Conservation (phyloP, 495 filamentous ascomycete genomes). For the Ascodesmis nigricans region DNA sequence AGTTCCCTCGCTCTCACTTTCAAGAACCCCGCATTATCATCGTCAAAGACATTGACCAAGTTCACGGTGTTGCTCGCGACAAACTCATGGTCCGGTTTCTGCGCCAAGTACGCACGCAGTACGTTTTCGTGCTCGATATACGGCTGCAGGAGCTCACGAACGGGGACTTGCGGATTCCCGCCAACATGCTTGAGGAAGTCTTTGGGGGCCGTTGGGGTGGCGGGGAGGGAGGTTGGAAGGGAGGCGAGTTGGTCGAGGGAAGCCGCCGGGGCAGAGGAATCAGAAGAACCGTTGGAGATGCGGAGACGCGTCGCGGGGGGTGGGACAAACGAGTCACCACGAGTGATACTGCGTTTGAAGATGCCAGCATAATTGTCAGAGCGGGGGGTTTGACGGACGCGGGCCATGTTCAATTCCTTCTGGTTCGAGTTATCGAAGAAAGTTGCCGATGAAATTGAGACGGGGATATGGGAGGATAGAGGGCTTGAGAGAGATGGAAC, state of each 20-base stretch:
- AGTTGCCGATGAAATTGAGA: too few species aligned
- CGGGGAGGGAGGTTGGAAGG: conserved; percentile 23
- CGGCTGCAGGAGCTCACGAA: conserved; percentile 39
- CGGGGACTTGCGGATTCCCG: conserved; percentile 30
- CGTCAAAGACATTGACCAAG: conserved; percentile 44
- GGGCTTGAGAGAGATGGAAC: too few species aligned
- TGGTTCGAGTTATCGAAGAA: too few species aligned
- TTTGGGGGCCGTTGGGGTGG: conserved; percentile 26
- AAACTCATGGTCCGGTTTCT: conserved; percentile 36
- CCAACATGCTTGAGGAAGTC: conserved; percentile 28
- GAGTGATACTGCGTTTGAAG: too few species aligned
- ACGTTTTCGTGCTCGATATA: conserved; percentile 46
- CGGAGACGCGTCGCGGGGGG: too few species aligned
- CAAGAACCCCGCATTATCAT: conserved; percentile 30
- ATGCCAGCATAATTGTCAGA: too few species aligned
- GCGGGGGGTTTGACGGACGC: too few species aligned
- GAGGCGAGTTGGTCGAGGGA: conserved; percentile 9
- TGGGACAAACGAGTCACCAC: too few species aligned
- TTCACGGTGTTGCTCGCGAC: conserved; percentile 42
- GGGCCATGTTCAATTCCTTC: too few species aligned
- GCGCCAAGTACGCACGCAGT: conserved; percentile 48
- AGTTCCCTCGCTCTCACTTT: conserved; percentile 42
- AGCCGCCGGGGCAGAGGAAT: too few species aligned
- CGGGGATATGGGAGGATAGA: too few species aligned
- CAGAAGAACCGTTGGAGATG: too few species aligned